These are phyloP conservation scores for Neurospora hispaniola DNA, from an alignment of 495 filamentous ascomycete genomes.

Conservation along the genomic window DNA sequence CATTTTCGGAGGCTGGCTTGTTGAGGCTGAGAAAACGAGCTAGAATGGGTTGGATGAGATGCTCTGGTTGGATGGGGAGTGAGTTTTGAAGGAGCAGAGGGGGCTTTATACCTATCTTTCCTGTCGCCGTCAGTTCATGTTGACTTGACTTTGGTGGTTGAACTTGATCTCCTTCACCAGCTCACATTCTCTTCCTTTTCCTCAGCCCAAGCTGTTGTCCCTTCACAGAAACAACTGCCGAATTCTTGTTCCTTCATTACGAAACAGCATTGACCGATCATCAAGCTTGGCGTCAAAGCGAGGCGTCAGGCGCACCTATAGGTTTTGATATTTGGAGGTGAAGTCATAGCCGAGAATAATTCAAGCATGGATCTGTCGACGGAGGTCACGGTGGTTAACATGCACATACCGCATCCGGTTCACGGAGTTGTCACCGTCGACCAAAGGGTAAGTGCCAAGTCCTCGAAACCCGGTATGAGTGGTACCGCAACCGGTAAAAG, in stretches of 20 bases:
- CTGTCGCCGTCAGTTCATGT: neutral
- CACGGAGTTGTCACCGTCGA: neutral
- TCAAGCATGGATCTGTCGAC: neutral
- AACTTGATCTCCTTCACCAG: neutral
- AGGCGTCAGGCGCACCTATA: neutral
- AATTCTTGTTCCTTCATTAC: neutral
- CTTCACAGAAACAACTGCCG: neutral
- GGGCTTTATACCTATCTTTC: neutral
- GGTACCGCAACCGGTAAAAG: neutral
- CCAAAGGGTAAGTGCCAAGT: neutral
- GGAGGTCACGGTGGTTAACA: neutral
- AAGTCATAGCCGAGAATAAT: neutral
- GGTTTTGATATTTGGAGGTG: neutral
- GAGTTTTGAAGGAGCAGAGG: neutral
- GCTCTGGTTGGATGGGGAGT: neutral
- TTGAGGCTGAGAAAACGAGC: neutral
- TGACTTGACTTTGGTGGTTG: neutral
- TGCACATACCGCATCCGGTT: neutral
- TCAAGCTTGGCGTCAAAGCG: neutral
- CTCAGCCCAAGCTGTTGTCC: too few relatives aligned
- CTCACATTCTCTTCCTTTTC: neutral
- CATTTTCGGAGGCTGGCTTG: neutral
- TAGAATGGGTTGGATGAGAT: neutral
- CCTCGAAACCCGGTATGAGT: neutral
- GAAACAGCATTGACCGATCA: neutral